phyloP scores from a whole-genome alignment of 176 grass and related monocot species.

The Phragmites australis region DNA sequence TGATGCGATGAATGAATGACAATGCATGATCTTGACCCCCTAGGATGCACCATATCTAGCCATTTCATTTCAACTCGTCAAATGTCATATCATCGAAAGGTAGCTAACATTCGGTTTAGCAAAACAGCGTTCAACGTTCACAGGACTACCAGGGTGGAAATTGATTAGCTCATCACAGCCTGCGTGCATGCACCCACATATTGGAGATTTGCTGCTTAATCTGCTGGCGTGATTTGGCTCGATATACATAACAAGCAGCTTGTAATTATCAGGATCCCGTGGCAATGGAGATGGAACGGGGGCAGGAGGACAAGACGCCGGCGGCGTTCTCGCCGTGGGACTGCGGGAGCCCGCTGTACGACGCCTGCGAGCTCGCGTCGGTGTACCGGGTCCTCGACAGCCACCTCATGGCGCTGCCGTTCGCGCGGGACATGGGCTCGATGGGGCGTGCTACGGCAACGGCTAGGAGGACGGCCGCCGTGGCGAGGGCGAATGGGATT shows the following conservation, averaged over 20 bases:
- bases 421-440: neutral
- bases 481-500: neutral
- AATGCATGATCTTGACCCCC: neutral
- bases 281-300: neutral
- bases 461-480: neutral
- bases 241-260: neutral
- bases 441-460: neutral
- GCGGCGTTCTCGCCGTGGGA: slow-evolving; percentile 44
- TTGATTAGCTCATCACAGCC: neutral
- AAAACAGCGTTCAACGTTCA: neutral
- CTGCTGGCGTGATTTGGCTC: neutral
- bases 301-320: neutral
- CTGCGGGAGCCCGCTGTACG: slow-evolving; percentile 68
- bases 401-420: slow-evolving; percentile 46
- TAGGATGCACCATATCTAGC: neutral
- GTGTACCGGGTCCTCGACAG: slow-evolving; percentile 54
- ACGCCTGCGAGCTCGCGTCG: slow-evolving; percentile 66
- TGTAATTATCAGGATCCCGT: neutral
- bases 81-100: neutral
- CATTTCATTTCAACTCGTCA: neutral
- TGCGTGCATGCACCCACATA: neutral
- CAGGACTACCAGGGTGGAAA: neutral
- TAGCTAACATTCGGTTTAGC: neutral
- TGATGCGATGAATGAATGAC: neutral
- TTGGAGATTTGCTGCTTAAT: neutral